Conservation (phyloP, 352 stramenopile genomes). For the Phytopythium oedochilum region DNA sequence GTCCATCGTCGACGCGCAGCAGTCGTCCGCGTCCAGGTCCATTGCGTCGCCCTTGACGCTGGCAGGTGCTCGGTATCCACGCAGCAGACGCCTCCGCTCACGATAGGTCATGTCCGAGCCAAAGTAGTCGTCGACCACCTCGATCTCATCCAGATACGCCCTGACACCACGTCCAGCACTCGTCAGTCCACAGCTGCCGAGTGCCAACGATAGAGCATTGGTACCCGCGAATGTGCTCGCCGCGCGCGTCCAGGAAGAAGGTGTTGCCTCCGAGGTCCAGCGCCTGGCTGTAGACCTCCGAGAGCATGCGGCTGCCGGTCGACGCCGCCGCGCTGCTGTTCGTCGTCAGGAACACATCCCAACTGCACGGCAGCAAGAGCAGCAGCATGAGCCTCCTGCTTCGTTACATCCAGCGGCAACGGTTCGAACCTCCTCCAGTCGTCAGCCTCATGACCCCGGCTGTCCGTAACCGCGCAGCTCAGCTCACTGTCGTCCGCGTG, state of each 20-base stretch:
- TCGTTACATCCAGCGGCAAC: not conserved
- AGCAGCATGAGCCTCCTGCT: not conserved
- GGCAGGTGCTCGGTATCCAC: not conserved
- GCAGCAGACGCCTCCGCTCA: not conserved
- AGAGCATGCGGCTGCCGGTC: slow-evolving; percentile 68
- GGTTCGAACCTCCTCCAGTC: slow-evolving; percentile 20
- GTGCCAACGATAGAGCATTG: too few species aligned
- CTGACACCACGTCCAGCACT: slow-evolving; percentile 4
- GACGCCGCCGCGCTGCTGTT: slow-evolving; percentile 46
- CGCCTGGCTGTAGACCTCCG: slow-evolving; percentile 76
- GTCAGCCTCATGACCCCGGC: slow-evolving; percentile 14
- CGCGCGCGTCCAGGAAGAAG: slow-evolving; percentile 50
- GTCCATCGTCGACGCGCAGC: slow-evolving; percentile 8
- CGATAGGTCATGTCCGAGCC: not conserved
- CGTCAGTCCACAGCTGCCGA: too few species aligned
- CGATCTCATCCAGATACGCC: slow-evolving; percentile 38
- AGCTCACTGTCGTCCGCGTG: slow-evolving; percentile 7
- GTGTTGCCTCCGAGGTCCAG: slow-evolving; percentile 67
- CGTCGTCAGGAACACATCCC: slow-evolving; percentile 31
- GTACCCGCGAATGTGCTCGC: slow-evolving; percentile 44
- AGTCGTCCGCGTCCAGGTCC: not conserved
- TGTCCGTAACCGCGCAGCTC: not conserved
- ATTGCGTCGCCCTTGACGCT: not conserved
- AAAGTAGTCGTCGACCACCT: slow-evolving; percentile 67
- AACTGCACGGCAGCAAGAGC: slow-evolving; percentile 22